Base-by-base conservation (phyloP, 805 yeast species). In the Yarrowia keelungensis region DNA sequence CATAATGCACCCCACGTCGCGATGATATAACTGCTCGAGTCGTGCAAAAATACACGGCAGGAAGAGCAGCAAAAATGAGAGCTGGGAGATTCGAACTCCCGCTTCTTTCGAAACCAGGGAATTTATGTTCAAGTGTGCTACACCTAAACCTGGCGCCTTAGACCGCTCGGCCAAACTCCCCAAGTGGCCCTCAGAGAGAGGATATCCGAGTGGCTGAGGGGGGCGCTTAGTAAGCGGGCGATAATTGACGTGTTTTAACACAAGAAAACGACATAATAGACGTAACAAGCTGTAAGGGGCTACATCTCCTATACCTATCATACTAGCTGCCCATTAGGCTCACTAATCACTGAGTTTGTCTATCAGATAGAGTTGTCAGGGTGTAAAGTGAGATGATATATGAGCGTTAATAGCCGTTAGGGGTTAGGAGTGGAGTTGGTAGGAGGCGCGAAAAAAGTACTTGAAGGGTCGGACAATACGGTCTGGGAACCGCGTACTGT, bases 61-160 rank as follows among this genome's bases (percentile, higher is more conserved):
- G 14, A 50, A 14, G 10, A 7, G 35, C 41, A 10, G 66, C 56
- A 62, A 62, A 56, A 35, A 59, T 59, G 65, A 59, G 65, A 59
- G 65, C 65, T 59, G 65, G 65, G 65, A 59, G 65, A 59, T 59
- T 59, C 65, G 65, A 59, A 59, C 65, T 59, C 65, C 65, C 65
- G 65, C 65, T 16, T 59, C 65, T 59, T 59, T 59, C 65, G 65
- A 59, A 16, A 59, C 65, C 65, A 59, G 65, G 65, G 65, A 59
- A 12, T 45, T 59, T 59, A 19, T 59, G n/a, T 59, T 59, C 51
- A 59, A 59, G 65, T 45, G 65, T 59, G 65, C 35, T 45, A 45
- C 65, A 65, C 69, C 62, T 68, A 50, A 47, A 61, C 64, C 69
- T 45, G 67, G 62, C 70, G 67, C 67, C 67, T 62, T 62, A 62